These are phyloP conservation scores for Ilex paraguariensis DNA, from an alignment of 305 asterid genomes.

Conservation along the genomic window DNA sequence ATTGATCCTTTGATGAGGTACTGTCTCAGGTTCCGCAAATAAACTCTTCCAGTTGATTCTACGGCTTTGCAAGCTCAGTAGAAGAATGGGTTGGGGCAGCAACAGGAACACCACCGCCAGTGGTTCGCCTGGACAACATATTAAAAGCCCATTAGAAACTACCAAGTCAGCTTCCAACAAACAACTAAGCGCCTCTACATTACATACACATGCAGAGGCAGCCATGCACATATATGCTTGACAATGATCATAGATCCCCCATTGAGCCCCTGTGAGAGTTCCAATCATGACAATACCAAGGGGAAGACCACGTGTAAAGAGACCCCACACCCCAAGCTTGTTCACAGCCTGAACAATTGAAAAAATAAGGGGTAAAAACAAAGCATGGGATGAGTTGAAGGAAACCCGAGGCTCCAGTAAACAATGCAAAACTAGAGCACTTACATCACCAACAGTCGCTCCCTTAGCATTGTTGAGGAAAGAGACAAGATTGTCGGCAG, in stretches of 20 bases:
- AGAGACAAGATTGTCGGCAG: constrained; percentile 94
- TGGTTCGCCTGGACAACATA: constrained; percentile 56
- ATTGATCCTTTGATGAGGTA: constrained; percentile 24
- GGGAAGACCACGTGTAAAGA: constrained; percentile 86
- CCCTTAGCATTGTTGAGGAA: constrained; percentile 95
- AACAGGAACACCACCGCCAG: constrained; percentile 66
- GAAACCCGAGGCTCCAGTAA: too few relatives aligned
- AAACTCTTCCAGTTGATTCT: constrained; percentile 19
- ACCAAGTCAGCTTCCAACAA: constrained; percentile 12
- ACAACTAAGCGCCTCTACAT: neutral
- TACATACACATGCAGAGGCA: too few relatives aligned
- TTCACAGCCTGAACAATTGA: constrained; percentile 52
- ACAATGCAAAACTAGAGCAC: constrained; percentile 19
- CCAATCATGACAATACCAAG: constrained; percentile 96
- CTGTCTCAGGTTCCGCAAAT: constrained; percentile 7
- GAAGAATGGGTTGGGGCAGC: constrained; percentile 24
- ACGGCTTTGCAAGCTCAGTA: constrained; percentile 37
- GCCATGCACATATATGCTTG: too few relatives aligned
- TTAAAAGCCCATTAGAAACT: neutral
- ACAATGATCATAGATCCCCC: constrained; percentile 74
- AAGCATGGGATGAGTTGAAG: too few relatives aligned
- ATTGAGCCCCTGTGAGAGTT: constrained; percentile 92
- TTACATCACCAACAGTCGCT: constrained; percentile 90
- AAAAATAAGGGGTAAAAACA: neutral
- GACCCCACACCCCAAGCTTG: constrained; percentile 75